Base-by-base conservation (phyloP, 768 basidiomycete species). In the Phallus indusiatus region DNA sequence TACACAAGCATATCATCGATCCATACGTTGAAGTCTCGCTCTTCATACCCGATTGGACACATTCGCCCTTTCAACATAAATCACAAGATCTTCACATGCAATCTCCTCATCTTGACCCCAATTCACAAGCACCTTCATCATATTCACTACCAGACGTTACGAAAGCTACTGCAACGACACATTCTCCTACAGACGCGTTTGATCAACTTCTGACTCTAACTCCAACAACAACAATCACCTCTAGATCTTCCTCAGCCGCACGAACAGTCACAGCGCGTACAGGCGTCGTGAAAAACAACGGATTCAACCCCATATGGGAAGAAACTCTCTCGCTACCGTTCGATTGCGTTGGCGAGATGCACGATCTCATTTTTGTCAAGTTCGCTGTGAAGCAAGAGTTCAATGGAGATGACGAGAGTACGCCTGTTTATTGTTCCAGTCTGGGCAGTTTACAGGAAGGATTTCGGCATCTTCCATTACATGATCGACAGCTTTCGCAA, bases 301-400 rank as follows among this genome's bases (percentile, higher is more conserved):
- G 94, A 0, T 94, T 95, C 75, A 96, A 96, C 70, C 95, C 95
- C 0, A 73, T 82, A 1, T 97, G 94, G 90, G 78, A 90, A 62
- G 83, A 93, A 65, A 68, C 69, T 42, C 71, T 94, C 22, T 70
- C 72, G 18, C 70, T 94, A 20, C 84, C 85, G n/a, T 94, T 94
- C 66, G 81, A 83, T 53, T 84, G 85, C 64, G 77, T 86, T 28
- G 82, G 86, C 0, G 80, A 78, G 60, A 90, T 94, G 87, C 74
- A 73, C 60, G 90, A 94, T 33, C 76, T 97, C 24, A 80, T 91
- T 34, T 97, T 97, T 69, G 81, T 96, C 28, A 76, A 83, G 56
- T 85, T 97, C 62, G 78, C 81, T 24, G 82, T 97, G 17, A 76
- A 81, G 63, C 82, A 88, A 67, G 82, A 85, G 47, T 81, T 78